These are phyloP conservation scores for Cordyceps javanica DNA, from an alignment of 2,329 filamentous ascomycete species.

Conservation along the genomic window DNA sequence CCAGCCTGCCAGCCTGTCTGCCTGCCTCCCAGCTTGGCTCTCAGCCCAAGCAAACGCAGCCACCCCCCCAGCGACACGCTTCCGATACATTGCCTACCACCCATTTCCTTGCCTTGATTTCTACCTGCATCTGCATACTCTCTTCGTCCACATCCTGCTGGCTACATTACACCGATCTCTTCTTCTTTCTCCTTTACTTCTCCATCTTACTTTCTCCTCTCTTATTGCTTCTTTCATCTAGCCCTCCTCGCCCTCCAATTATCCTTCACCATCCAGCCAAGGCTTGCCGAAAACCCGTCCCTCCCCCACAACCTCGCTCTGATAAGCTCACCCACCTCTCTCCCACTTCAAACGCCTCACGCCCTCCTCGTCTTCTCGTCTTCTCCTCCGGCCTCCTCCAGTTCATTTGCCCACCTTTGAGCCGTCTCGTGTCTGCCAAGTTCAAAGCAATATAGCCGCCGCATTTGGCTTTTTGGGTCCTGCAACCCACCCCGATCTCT, in stretches of 20 bases:
- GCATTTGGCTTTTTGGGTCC: slow-evolving; percentile 6
- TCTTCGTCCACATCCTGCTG: neutral
- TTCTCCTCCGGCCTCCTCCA: neutral
- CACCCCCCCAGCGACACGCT: neutral
- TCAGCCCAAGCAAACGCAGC: slow-evolving; percentile 1
- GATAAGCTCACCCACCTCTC: slow-evolving; percentile 4
- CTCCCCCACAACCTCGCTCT: slow-evolving; percentile 2
- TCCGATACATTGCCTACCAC: no score
- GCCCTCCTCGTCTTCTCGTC: neutral
- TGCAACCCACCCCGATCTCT: neutral
- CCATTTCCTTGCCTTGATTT: neutral
- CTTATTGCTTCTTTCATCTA: neutral
- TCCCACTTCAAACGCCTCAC: neutral
- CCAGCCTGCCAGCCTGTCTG: neutral
- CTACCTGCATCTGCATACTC: neutral
- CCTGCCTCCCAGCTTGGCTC: neutral
- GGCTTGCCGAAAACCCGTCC: neutral
- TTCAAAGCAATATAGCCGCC: neutral
- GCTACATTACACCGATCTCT: no score
- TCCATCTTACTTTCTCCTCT: neutral
- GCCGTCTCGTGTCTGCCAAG: slow-evolving; percentile 6
- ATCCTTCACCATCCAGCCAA: neutral
- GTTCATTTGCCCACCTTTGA: neutral
- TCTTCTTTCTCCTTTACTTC: neutral
- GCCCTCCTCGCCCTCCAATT: neutral